Evolutionary conservation across 169 alveolate species (phyloP).

Genomic region (Haemoproteus tartakovskyi): DNA sequence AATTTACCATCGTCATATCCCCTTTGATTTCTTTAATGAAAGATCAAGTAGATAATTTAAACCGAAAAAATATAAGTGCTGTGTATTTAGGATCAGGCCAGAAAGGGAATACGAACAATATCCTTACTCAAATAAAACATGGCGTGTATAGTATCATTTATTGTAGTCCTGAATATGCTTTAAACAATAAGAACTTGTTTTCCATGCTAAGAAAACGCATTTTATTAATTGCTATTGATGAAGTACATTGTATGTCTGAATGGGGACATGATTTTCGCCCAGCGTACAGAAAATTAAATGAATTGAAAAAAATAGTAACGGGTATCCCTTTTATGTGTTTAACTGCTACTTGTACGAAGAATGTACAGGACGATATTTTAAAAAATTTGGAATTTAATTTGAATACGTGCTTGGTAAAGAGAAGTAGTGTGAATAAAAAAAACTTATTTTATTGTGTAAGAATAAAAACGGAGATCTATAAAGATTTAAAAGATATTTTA

Average conservation of each 20-base stretch:
- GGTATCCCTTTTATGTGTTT: slow-evolving; percentile 93
- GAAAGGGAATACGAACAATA: slow-evolving; percentile 49
- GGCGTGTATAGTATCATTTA: slow-evolving; percentile 21
- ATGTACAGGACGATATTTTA: slow-evolving; percentile 77
- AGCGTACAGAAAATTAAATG: slow-evolving; percentile 88
- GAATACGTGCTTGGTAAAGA: slow-evolving; percentile 14
- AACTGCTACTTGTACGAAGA: slow-evolving; percentile 98
- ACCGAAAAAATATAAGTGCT: slow-evolving; percentile 72
- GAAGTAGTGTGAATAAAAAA: slow-evolving; percentile 51
- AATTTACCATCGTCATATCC: slow-evolving; percentile 89
- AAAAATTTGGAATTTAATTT: slow-evolving; percentile 51
- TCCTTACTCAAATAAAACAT: slow-evolving; percentile 12
- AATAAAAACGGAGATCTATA: slow-evolving; percentile 12
- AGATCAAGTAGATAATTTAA: slow-evolving; percentile 88
- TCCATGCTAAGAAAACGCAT: slow-evolving; percentile 72
- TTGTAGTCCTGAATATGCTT: slow-evolving; percentile 61
- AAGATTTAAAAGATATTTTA: slow-evolving; percentile 21
- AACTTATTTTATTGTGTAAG: slow-evolving; percentile 28
- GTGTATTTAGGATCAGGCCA: slow-evolving; percentile 68
- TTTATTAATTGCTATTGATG: slow-evolving; percentile 96
- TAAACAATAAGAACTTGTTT: slow-evolving; percentile 25
- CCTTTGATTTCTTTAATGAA: slow-evolving; percentile 91
- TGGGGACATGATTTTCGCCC: slow-evolving; percentile 99
- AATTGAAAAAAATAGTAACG: slow-evolving; percentile 85
- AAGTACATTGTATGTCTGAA: slow-evolving; percentile 98